Evolutionary conservation across 257 asterid genomes (phyloP), one percentile per base, ranked within the genome.

Genomic region (Solanum habrochaites): DNA sequence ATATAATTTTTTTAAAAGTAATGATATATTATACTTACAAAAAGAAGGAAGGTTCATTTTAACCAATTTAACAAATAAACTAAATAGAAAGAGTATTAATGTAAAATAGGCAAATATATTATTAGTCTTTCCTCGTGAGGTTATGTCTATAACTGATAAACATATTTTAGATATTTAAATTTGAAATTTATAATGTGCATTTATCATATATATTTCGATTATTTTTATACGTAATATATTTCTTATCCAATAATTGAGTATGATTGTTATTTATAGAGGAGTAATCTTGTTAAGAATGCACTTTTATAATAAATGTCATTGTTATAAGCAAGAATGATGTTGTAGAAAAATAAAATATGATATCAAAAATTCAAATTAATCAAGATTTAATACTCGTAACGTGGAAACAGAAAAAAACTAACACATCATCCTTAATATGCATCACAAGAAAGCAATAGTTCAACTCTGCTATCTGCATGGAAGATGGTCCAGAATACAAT

Each of bases 361-460:
- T 11, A 62, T 62, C 29, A 11, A 0, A n/a, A 62, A n/a, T 62
- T 62, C 8, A 62, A 62, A 62, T 62, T 62, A n/a, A 62, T 62
- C 31, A 62, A 4, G 1, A 2, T 11, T n/a, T n/a, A 62, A 1
- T 2, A 23, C 1, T 23, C 3, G 3, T 62, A 62, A 10, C 31
- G 11, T 62, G 0, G 15, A 2, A 23, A 14, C 4, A 23, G 23
- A 35, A 3, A 39, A 4, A 14, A 7, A 32, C 4, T 0, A 4
- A 43, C 31, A 29, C 14, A 47, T 16, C 62, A 47, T 80, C 27
- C 67, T 27, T 47, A 62, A 15, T 67, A 27, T 80, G 43, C 43
- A 80, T 29, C 85, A 80, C 43, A 5, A 80, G 67, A 80, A 80
- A 80, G 43, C 85, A 45, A 27, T 78, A 45, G 84, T 49, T 1